A percentile compares a stretch with the other conserved stretches of the same genome.
These are phyloP conservation scores for Penicillium ochrochloron DNA, from an alignment of 495 filamentous ascomycete genomes.

Conservation along the genomic window DNA sequence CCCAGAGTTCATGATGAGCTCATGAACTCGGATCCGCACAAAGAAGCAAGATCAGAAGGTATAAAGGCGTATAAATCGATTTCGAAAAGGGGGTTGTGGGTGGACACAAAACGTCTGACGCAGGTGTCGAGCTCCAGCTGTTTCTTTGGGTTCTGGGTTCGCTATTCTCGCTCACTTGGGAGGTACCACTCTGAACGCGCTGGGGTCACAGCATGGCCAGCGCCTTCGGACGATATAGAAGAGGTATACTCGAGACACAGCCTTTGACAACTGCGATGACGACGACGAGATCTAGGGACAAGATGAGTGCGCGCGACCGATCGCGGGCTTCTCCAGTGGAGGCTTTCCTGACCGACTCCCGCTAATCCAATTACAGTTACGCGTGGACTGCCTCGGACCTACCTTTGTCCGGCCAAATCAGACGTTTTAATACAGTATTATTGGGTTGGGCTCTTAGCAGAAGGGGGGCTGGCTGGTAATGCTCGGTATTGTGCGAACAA, in stretches of 20 bases:
- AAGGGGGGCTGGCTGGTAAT: conserved; percentile 8
- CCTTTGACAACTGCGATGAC: not conserved
- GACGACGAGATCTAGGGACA: conserved; percentile 19
- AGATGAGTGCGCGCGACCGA: conserved; percentile 52
- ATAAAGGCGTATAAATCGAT: conserved; percentile 4
- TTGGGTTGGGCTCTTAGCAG: not conserved
- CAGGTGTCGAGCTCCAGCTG: conserved; percentile 26
- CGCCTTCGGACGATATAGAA: conserved; percentile 5
- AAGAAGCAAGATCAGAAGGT: not conserved
- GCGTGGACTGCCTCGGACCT: conserved; percentile 15
- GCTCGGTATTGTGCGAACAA: conserved; percentile 10
- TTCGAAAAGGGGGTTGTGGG: conserved; percentile 1
- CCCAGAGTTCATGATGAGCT: conserved; percentile 49
- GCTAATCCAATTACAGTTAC: conserved; percentile 36
- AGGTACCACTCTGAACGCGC: conserved; percentile 27
- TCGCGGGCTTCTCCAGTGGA: conserved; percentile 51
- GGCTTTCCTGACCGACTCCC: conserved; percentile 39
- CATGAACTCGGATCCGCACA: conserved; percentile 27
- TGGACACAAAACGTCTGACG: conserved; percentile 10
- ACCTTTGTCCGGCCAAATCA: conserved; percentile 18
- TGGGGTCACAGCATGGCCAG: conserved; percentile 36
- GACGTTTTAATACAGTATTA: conserved; percentile 7
- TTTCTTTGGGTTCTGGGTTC: conserved; percentile 16
- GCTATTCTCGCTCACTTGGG: conserved; percentile 11
- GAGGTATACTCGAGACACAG: conserved; percentile 11